These are phyloP conservation scores for Beta lomatogona DNA, from an alignment of 179 eudicot genomes.

Conservation along the genomic window DNA sequence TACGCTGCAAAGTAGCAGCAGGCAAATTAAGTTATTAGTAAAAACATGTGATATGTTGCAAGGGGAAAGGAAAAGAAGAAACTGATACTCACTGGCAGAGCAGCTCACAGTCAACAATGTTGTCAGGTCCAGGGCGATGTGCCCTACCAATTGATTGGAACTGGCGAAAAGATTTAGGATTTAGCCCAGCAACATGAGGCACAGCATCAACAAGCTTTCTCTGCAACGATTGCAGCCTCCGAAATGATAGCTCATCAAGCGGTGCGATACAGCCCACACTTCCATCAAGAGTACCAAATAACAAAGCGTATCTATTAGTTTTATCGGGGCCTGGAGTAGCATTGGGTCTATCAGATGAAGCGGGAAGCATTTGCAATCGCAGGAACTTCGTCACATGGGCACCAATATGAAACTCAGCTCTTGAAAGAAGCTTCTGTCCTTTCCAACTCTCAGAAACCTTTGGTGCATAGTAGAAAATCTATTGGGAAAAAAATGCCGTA, in stretches of 20 bases:
- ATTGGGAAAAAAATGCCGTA: slow-evolving; percentile 10
- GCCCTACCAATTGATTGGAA: slow-evolving; percentile 87
- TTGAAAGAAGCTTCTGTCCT: slow-evolving; percentile 94
- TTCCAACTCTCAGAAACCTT: slow-evolving; percentile 96
- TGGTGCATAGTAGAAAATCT: slow-evolving; percentile 95
- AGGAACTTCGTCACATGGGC: slow-evolving; percentile 88
- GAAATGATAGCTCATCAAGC: slow-evolving; percentile 84
- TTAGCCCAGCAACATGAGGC: slow-evolving; percentile 89
- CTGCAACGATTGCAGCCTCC: slow-evolving; percentile 93
- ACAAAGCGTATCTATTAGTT: slow-evolving; percentile 83
- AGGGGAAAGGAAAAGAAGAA: not conserved
- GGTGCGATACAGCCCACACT: slow-evolving; percentile 97
- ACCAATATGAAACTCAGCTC: slow-evolving; percentile 97
- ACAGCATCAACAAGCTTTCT: slow-evolving; percentile 86
- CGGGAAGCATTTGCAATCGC: slow-evolving; percentile 90
- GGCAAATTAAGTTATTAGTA: not conserved
- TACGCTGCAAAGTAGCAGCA: not conserved
- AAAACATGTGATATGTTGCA: not conserved
- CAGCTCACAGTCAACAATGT: slow-evolving; percentile 89
- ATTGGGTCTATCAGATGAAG: slow-evolving; percentile 59
- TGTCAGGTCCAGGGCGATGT: slow-evolving; percentile 98
- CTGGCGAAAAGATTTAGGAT: slow-evolving; percentile 87
- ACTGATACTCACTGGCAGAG: slow-evolving; percentile 69
- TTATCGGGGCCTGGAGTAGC: slow-evolving; percentile 65
- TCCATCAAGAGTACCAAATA: slow-evolving; percentile 95